Evolutionary conservation across 768 basidiomycete genomes (phyloP), one percentile per base, ranked within the genome.

Genomic region (Termitomyces heimii): DNA sequence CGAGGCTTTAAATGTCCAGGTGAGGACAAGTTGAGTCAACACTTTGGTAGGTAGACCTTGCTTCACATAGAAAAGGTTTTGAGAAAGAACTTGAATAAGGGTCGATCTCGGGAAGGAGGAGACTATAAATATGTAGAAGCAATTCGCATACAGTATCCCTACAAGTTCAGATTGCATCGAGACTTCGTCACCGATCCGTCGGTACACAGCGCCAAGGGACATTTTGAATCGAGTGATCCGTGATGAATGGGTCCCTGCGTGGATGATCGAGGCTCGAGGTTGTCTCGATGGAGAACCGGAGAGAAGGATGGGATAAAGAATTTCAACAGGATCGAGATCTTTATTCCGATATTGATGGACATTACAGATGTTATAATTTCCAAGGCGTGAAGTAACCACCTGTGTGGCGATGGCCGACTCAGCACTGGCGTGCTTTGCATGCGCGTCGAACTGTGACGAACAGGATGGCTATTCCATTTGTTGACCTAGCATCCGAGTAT

Each of bases 121-220:
- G 9, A 1, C 18, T 39, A n/a, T 37, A 37, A 6, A 9, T 46
- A 40, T 24, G 43, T 22, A 44, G 14, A 13, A 26, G 4, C 20
- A 20, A 43, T 43, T n/a, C n/a, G n/a, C n/a, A n/a, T n/a, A n/a
- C n/a, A 24, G 24, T 44, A 3, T 24, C 13, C 22, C 22, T 10
- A 26, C 12, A 5, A 14, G 31, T 16, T 14, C 3, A 34, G 48
- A 49, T 49, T 24, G 7, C 22, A 49, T 12, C 31, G 24, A 24
- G 34, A 39, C 24, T 5, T 37, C 24, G 18, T 22, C 35, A 24
- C 35, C 39, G 56, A 57, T 57, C 49, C 50, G 44, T 20, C 7
- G n/a, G 10, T 52, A 52, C 56, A 57, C 50, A 45, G 56, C 56
- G 45, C 56, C 46, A 44, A 57, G 56, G 56, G 24, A 10, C 43